Evolutionary conservation across 106 monocot genomes (phyloP).

Genomic region (Acorus calamus): DNA sequence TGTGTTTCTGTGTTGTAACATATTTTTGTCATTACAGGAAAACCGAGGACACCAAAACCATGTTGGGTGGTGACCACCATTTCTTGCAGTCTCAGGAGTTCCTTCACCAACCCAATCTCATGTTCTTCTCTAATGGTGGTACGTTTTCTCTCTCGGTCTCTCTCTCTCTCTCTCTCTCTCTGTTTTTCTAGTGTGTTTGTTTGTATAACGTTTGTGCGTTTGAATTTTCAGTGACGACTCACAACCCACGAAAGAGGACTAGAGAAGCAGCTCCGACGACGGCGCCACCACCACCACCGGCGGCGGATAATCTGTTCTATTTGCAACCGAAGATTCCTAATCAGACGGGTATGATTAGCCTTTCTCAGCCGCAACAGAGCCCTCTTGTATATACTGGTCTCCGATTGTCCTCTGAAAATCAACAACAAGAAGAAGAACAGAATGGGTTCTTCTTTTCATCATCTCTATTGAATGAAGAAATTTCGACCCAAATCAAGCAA

Average conservation of each 20-base stretch:
- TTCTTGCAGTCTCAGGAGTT: neutral
- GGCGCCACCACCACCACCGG: neutral
- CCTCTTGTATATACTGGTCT: constrained; percentile 59
- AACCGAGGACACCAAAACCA: constrained; percentile 18
- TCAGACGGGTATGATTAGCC: too few species aligned
- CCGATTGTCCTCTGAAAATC: constrained; percentile 33
- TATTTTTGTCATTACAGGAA: constrained; percentile 4
- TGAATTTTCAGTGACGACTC: neutral
- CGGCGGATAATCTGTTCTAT: too few species aligned
- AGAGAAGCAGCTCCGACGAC: constrained; percentile 10
- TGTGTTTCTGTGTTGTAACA: neutral
- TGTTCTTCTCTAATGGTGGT: constrained; percentile 21
- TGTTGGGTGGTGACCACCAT: constrained; percentile 9
- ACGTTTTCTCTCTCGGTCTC: neutral
- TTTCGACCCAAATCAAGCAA: constrained; percentile 31
- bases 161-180: too few species aligned
- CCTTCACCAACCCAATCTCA: constrained; percentile 6
- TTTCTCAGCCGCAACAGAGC: constrained; percentile 12
- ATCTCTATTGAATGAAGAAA: constrained; percentile 12
- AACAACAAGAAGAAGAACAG: constrained; percentile 7
- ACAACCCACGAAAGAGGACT: constrained; percentile 27
- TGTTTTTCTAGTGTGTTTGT: neutral
- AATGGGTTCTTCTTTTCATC: neutral
- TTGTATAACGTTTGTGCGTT: neutral
- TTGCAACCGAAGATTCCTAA: too few species aligned